Evolutionary conservation across 2,329 filamentous ascomycete species (phyloP), one percentile per base, ranked within the genome.

Genomic region (Penicillium corylophilum): DNA sequence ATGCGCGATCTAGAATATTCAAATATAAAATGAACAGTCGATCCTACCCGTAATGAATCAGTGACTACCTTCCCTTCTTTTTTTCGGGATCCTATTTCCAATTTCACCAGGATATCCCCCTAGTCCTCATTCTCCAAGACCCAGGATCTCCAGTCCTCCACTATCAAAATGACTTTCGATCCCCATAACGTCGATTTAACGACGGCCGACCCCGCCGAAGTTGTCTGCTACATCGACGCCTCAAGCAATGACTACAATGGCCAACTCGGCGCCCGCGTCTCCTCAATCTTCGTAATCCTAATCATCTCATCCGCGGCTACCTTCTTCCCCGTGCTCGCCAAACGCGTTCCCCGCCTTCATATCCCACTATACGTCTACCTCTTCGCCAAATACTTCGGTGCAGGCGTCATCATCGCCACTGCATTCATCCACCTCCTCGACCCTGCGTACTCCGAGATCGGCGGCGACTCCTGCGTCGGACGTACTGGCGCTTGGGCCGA

Each of bases 231-330:
- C 63, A 61, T 83, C 16, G 66, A 72, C 10, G 51, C 62, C 2
- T 68, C 65, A 2, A 66, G 60, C 1, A 83, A 83, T 58, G 77
- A 83, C 18, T 84, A 83, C 59, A 72, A 83, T 57, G 81, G 82
- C 20, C 71, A 66, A 4, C 55, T 77, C 1, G 76, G 75, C 8
- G 71, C 69, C 1, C 72, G 74, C 3, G 68, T 75, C 60, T 78
- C 63, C 22, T 64, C 76, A 20, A 61, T 77, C 46, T 78, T 77
- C 55, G 75, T 78, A 33, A 75, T 75, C 39, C 50, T 75, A n/a
- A 41, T 77, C 52, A 60, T 73, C 16, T 77, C 76, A 2, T 68
- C 71, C 0, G 57, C 62, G 4, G 66, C 67, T 4, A 77, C 75
- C 4, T 69, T 77, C 61, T 78, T 79, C 62, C 77, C 77, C 0